Conservation (phyloP, 2,329 filamentous ascomycete genomes). For the Penicillium sp. region DNA sequence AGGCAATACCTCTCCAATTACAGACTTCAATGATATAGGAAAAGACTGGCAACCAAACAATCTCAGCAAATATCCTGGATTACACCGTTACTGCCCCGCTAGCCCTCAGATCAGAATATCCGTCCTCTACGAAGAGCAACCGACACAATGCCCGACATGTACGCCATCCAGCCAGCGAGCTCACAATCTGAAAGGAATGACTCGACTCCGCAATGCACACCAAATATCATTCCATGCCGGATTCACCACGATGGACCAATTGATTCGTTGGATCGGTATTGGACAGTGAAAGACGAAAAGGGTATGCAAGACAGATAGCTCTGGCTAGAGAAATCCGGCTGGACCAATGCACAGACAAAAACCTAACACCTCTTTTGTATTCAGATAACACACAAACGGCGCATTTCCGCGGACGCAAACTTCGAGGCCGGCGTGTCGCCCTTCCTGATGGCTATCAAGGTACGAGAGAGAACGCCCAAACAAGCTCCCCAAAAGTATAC, state of each 20-base stretch:
- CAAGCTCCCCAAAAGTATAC: neutral
- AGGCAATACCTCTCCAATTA: neutral
- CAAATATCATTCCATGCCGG: conserved; percentile 76
- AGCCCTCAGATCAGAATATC: neutral
- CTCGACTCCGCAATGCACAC: conserved; percentile 46
- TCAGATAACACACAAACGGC: conserved; percentile 48
- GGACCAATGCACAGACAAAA: neutral
- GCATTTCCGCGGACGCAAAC: conserved; percentile 77
- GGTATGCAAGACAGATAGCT: conserved; percentile 27
- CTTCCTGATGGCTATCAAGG: conserved; percentile 71
- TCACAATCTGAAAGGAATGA: conserved; percentile 18
- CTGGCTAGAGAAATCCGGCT: neutral
- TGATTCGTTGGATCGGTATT: conserved; percentile 63
- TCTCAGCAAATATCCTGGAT: neutral
- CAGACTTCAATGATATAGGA: neutral
- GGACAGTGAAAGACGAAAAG: conserved; percentile 53
- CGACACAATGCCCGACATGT: conserved; percentile 31
- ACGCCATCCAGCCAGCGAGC: conserved; percentile 33
- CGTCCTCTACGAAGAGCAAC: neutral
- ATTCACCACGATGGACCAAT: conserved; percentile 76
- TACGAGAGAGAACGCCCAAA: conserved; percentile 19
- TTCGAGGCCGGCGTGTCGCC: conserved; percentile 64
- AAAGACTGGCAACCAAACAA: too few species aligned
- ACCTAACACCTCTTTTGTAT: neutral
- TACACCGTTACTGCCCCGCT: neutral